Percentiles rank a stretch among this genome's conserved stretches.
Evolutionary conservation across 176 grass and related monocot genomes (phyloP).

Genomic region (Phyllostachys edulis): DNA sequence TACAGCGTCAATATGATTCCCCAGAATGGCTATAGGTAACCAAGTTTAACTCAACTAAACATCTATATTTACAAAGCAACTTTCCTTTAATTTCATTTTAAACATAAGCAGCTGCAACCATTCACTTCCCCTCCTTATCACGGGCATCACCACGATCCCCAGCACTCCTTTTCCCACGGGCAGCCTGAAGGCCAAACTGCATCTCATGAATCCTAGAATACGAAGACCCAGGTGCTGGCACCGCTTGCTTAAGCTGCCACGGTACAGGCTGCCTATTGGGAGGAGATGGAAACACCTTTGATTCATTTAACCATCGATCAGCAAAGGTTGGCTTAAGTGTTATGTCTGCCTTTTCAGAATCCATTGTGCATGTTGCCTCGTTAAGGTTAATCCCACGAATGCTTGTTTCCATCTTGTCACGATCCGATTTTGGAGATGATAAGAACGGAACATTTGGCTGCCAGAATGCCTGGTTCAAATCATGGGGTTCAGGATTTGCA

Average conservation of each 20-base stretch:
- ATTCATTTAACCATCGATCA: slow-evolving; percentile 54
- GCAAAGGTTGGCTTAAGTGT: slow-evolving; percentile 31
- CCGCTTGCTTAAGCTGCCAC: slow-evolving; percentile 53
- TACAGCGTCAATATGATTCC: not conserved
- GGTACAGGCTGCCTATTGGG: slow-evolving; percentile 40
- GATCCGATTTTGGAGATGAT: slow-evolving; percentile 35
- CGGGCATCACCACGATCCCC: slow-evolving; percentile 46
- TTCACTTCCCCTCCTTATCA: slow-evolving; percentile 51
- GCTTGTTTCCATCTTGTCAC: slow-evolving; percentile 41
- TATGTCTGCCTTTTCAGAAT: slow-evolving; percentile 38
- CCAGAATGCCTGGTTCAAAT: slow-evolving; percentile 54
- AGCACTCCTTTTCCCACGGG: slow-evolving; percentile 51
- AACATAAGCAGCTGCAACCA: not conserved
- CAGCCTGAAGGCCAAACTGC: slow-evolving; percentile 46
- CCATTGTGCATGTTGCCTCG: slow-evolving; percentile 39
- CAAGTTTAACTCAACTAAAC: not conserved
- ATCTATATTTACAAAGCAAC: slow-evolving; percentile 39
- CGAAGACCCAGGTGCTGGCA: slow-evolving; percentile 32
- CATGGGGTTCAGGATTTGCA: slow-evolving; percentile 38
- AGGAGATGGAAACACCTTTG: slow-evolving; percentile 41
- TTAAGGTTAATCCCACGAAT: slow-evolving; percentile 66
- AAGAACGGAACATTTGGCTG: slow-evolving; percentile 39
- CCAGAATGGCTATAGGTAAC: not conserved
- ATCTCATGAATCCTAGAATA: slow-evolving; percentile 51
- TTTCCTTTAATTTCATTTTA: not conserved